Conservation (phyloP, 139 green algal genomes). For the Protoeuglena noctilucae region DNA sequence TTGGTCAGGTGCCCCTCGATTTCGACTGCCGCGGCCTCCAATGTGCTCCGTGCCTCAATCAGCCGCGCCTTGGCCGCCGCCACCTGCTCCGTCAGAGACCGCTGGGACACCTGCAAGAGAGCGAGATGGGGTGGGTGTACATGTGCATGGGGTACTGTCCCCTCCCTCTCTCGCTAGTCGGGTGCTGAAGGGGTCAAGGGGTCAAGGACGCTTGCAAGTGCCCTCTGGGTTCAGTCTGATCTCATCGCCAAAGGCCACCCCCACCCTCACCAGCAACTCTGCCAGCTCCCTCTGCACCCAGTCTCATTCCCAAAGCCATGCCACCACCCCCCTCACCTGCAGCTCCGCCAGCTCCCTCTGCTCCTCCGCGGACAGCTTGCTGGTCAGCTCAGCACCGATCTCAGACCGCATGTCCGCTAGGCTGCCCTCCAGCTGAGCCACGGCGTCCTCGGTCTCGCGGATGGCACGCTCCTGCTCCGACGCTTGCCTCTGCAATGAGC, state of each 20-base stretch:
- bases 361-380: constrained; percentile 42
- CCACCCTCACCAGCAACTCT: constrained; percentile 8
- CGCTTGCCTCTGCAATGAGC: too few species aligned
- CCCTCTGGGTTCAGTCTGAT: too few species aligned
- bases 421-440: constrained; percentile 12
- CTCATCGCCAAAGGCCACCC: too few species aligned
- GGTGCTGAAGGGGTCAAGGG: too few species aligned
- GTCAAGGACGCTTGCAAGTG: too few species aligned
- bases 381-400: constrained; percentile 38
- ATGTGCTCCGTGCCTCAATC: too few species aligned
- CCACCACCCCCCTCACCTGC: constrained; percentile 7
- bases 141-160: too few species aligned
- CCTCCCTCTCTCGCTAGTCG: too few species aligned
- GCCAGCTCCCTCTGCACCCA: constrained; percentile 20
- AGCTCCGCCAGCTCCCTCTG: constrained; percentile 34
- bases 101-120: too few species aligned
- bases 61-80: constrained; percentile 5
- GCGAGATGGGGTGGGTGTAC: too few species aligned
- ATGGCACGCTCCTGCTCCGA: constrained; percentile 6
- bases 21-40: not conserved
- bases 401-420: constrained; percentile 35
- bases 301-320: too few species aligned
- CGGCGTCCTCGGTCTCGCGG: not conserved
- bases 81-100: constrained; percentile 9
- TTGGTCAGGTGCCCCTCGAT: constrained; percentile 44